phyloP scores from a whole-genome alignment of 768 basidiomycete species.

The Terana coerulea region DNA sequence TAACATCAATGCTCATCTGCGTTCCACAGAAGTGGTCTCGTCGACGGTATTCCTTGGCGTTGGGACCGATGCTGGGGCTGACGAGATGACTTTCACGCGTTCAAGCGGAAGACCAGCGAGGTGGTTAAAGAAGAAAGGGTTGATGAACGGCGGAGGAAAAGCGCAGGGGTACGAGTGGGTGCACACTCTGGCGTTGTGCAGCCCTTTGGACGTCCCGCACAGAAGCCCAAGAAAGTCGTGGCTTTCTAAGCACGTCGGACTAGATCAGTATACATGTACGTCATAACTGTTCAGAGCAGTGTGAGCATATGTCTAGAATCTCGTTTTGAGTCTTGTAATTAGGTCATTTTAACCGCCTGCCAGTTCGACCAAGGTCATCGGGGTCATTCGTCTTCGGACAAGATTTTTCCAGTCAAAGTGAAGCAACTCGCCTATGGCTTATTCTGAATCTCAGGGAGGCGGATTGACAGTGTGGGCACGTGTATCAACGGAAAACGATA shows the following conservation, averaged over 20 bases:
- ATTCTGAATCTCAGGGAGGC: too few species aligned
- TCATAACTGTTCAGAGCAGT: too few species aligned
- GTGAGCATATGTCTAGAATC: too few species aligned
- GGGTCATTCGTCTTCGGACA: too few species aligned
- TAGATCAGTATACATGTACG: background rate
- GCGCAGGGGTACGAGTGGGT: conserved; percentile 40
- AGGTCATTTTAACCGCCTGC: too few species aligned
- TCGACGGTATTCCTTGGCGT: conserved; percentile 42
- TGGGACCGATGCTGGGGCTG: conserved; percentile 64
- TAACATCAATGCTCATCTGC: background rate
- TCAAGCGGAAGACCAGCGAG: conserved; percentile 61
- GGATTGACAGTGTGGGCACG: too few species aligned
- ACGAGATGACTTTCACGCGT: conserved; percentile 93
- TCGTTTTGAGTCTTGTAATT: too few species aligned
- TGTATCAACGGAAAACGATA: too few species aligned
- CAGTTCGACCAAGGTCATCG: too few species aligned
- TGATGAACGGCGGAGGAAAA: conserved; percentile 39
- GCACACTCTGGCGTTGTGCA: conserved; percentile 36
- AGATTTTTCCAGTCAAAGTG: too few species aligned
- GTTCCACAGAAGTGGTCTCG: conserved; percentile 34
- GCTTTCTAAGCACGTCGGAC: conserved; percentile 17
- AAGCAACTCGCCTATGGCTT: too few species aligned
- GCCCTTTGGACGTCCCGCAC: conserved; percentile 17
- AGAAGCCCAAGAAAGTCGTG: conserved; percentile 19
- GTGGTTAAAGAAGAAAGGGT: conserved; percentile 58